A percentile compares a stretch with the other conserved stretches of the same genome.
Evolutionary conservation across 495 filamentous ascomycete species (phyloP).

Genomic region (Durotheca rogersii): DNA sequence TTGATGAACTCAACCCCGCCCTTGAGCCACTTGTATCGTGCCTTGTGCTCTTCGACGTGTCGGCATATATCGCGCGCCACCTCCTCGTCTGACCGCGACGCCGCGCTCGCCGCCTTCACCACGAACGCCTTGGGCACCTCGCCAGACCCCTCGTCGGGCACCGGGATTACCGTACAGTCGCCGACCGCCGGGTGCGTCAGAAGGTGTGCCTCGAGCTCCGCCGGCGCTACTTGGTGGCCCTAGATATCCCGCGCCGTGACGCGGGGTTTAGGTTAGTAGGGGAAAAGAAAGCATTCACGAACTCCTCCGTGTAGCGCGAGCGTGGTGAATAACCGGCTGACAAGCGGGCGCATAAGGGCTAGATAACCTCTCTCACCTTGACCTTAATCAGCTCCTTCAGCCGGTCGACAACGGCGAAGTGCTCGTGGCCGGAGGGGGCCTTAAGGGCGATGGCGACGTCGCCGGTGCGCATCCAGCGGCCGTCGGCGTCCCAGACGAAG

Average conservation of each 20-base stretch:
- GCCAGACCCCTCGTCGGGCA: slow-evolving; percentile 72
- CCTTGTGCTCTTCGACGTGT: slow-evolving; percentile 80
- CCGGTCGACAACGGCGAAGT: slow-evolving; percentile 81
- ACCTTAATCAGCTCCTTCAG: slow-evolving; percentile 95
- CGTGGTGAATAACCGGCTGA: no score
- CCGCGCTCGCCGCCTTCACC: slow-evolving; percentile 66
- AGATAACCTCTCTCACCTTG: slow-evolving; percentile 66
- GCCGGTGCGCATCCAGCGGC: slow-evolving; percentile 79
- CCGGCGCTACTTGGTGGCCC: slow-evolving; percentile 89
- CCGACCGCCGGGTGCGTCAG: slow-evolving; percentile 78
- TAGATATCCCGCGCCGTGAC: slow-evolving; percentile 38
- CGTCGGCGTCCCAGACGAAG: slow-evolving; percentile 68
- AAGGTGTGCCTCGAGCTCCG: slow-evolving; percentile 86
- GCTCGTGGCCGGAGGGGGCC: slow-evolving; percentile 66
- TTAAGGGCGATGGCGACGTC: slow-evolving; percentile 76
- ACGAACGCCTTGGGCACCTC: slow-evolving; percentile 89
- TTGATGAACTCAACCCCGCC: slow-evolving; percentile 79
- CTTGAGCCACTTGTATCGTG: slow-evolving; percentile 84
- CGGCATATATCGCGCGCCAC: slow-evolving; percentile 65
- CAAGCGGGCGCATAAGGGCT: no score
- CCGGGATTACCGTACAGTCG: slow-evolving; percentile 81
- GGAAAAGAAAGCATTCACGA: no score
- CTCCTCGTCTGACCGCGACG: slow-evolving; percentile 50
- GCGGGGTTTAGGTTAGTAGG: no score
- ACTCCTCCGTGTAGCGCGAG: no score